Base-by-base conservation (phyloP, 2,329 filamentous ascomycete species). In the Cordyceps pruinosa region DNA sequence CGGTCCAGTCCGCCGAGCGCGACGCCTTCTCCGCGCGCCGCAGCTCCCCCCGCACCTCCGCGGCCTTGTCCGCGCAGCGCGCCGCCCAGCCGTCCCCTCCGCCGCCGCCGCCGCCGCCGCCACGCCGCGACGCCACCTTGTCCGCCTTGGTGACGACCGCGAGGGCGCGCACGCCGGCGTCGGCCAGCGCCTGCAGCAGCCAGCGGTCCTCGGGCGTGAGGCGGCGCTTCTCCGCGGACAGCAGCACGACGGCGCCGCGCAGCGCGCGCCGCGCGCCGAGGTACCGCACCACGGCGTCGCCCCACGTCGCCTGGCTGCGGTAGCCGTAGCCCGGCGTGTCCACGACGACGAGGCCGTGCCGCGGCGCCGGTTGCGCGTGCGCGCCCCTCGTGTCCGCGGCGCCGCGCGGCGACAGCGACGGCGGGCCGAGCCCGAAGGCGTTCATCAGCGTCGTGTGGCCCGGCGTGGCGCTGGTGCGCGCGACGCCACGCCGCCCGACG, bases 121-220 rank as follows among this genome's bases (percentile, higher is more conserved):
- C n/a, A n/a, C n/a, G n/a, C n/a, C n/a, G n/a, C n/a, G n/a, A n/a
- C 35, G 21, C 26, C 19, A 25, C 34, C 61, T 82, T 83, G 63
- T 84, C 82, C 15, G 77, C 78, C 67, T 83, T 83, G 12, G 82
- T 84, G 49, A 85, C 65, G 5, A 83, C 73, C 1, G 83, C 73
- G 7, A 75, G 64, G 1, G 78, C 80, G 52, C 71, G 70, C 30
- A 77, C 71, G 10, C 73, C 72, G 4, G 73, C 70, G 49, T 74
- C 68, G 50, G 76, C 70, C 61, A 84, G 69, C 45, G 79, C 67
- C 57, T 70, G 66, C 34, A 84, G 66, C 59, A 79, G 72, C 68
- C 74, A 71, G 13, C 66, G 66, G 62, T 84, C 81, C 48, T 72
- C 73, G 23, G 70, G 66, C 60, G 79, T 77, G 2, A 82, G 68